Base-by-base conservation (phyloP, 345 rosid species). In the Cardamine occulta region DNA sequence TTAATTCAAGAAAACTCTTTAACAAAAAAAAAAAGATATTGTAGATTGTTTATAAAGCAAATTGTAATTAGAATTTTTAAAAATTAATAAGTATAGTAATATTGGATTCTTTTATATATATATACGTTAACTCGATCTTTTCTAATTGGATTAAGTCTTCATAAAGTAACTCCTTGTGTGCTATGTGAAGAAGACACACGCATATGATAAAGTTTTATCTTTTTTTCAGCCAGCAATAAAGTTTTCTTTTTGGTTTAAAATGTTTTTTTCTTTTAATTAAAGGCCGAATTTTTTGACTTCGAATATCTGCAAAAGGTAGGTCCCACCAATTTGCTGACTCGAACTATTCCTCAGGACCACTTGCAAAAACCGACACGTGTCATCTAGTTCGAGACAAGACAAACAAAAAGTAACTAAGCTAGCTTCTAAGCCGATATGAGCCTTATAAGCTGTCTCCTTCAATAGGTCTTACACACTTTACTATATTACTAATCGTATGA, bases 251-350 rank as follows among this genome's bases (percentile, higher is more conserved):
- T 55, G 23, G 44, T 37, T 12, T 61, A 77, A 74, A 56, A 47
- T 56, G 35, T 57, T 63, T 70, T 44, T 32, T 29, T 28, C 31
- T 28, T 55, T 31, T 51, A 64, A 77, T 53, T 61, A 77, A 77
- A 65, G 62, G 80, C 80, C 80, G 76, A 77, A 47, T 37, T 64
- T 47, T 48, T 70, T 70, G 76, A 77, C 80, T 77, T 77, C 70
- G 80, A 77, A 77, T 70, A 77, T 71, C 80, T 77, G 72, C 76
- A 52, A 62, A 69, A 19, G 0, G 48, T 37, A 19, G 80, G 76
- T 28, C 72, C 76, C 60, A 70, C 34, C 3, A 56, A 37, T 49
- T 48, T 70, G 72, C 80, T 77, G 72, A 71, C 76, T 77, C 67
- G 39, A 71, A 64, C 76, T 71, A 77, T 77, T 71, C 80, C 19